These are phyloP conservation scores for Telopea speciosissima DNA, from an alignment of 177 flowering plant species.

Conservation along the genomic window DNA sequence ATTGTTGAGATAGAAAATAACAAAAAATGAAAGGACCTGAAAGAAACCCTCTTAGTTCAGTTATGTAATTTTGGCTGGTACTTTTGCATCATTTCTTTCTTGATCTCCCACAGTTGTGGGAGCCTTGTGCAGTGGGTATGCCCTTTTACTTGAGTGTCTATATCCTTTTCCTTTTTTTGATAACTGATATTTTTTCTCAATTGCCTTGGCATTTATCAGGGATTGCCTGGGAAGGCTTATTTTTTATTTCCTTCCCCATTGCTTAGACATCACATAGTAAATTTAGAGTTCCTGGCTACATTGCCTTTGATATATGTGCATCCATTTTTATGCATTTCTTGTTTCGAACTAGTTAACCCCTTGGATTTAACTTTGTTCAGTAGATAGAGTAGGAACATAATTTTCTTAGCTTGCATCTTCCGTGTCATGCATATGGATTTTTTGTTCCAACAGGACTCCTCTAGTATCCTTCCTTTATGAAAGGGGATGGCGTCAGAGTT, in stretches of 20 bases:
- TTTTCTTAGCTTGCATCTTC: neutral
- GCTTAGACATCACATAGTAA: neutral
- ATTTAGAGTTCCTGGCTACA: neutral
- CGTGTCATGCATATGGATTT: neutral
- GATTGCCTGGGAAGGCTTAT: too few species aligned
- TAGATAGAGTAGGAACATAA: neutral
- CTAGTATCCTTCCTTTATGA: conserved; percentile 78
- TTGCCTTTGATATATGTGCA: neutral
- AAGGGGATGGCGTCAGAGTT: conserved; percentile 93
- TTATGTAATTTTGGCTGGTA: too few species aligned
- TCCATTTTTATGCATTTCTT: neutral
- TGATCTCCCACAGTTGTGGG: too few species aligned
- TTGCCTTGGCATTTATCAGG: too few species aligned
- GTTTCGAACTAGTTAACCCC: neutral
- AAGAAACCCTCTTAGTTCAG: too few species aligned
- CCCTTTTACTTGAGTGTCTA: too few species aligned
- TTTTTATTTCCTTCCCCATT: neutral
- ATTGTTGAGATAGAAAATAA: too few species aligned
- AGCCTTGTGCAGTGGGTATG: too few species aligned
- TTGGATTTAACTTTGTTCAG: neutral
- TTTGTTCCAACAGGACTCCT: conserved; percentile 46
- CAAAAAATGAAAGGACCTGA: too few species aligned
- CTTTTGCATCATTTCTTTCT: too few species aligned
- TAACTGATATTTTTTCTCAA: too few species aligned
- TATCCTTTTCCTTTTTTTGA: too few species aligned